phyloP scores from a whole-genome alignment of 2,329 filamentous ascomycete species.

The Aureobasidium sp. region DNA sequence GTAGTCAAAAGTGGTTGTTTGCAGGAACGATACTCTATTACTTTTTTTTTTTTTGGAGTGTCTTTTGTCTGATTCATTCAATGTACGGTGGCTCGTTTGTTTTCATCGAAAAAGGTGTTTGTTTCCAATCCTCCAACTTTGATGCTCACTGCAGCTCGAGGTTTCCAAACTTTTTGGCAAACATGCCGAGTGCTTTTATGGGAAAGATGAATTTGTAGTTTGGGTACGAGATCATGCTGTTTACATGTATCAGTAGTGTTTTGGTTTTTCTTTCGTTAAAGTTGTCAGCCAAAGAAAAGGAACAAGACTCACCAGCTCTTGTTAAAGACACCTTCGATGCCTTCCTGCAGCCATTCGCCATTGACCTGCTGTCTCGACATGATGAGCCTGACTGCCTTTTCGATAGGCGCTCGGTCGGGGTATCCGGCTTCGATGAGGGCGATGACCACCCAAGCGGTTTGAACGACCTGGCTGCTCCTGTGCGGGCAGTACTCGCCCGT shows the following conservation, averaged over 20 bases:
- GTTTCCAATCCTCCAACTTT: too few species aligned
- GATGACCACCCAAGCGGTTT: constrained; percentile 82
- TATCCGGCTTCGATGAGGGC: constrained; percentile 75
- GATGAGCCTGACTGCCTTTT: constrained; percentile 67
- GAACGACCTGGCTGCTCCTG: constrained; percentile 75
- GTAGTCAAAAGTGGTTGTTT: too few species aligned
- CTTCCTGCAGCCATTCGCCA: constrained; percentile 91
- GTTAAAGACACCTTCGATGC: constrained; percentile 97
- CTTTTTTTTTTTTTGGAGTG: too few species aligned
- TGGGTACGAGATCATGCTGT: constrained; percentile 91
- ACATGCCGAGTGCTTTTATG: constrained; percentile 89
- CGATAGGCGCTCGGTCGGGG: constrained; percentile 62
- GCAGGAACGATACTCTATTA: too few species aligned
- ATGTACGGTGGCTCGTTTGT: too few species aligned
- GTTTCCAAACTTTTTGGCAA: constrained; percentile 61
- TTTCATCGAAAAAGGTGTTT: too few species aligned
- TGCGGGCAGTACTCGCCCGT: constrained; percentile 67
- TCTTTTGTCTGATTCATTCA: too few species aligned
- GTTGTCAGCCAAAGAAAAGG: neutral
- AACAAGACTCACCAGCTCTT: constrained; percentile 66
- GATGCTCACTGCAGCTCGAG: constrained; percentile 42
- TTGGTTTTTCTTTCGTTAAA: too few species aligned
- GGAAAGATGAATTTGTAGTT: constrained; percentile 98
- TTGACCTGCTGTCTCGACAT: constrained; percentile 79
- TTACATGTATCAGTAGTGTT: constrained; percentile 18